Evolutionary conservation across 495 filamentous ascomycete species (phyloP).

Genomic region (Amniculicola lignicola): DNA sequence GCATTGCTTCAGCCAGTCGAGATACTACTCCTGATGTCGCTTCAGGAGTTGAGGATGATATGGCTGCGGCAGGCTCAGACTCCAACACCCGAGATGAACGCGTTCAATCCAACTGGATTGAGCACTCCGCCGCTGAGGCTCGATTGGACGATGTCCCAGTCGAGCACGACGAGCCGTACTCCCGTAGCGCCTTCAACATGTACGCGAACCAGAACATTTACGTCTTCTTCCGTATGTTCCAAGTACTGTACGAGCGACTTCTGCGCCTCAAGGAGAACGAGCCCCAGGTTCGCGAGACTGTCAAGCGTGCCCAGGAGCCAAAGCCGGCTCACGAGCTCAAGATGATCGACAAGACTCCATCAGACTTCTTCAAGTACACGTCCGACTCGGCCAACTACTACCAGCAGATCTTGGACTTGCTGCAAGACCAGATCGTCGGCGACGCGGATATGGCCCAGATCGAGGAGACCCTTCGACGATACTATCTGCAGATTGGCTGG

Average conservation of each 20-base stretch:
- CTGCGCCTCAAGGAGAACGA: constrained; percentile 75
- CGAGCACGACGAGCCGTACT: constrained; percentile 75
- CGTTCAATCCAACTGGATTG: constrained; percentile 56
- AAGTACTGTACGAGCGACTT: constrained; percentile 80
- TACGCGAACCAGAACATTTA: constrained; percentile 87
- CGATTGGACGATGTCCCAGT: constrained; percentile 55
- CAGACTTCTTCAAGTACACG: constrained; percentile 75
- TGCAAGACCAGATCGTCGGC: constrained; percentile 63
- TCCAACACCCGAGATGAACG: constrained; percentile 37
- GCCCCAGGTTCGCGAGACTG: constrained; percentile 65
- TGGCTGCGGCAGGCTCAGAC: constrained; percentile 38
- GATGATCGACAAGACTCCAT: constrained; percentile 70
- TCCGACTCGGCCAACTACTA: constrained; percentile 63
- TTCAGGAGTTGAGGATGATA: constrained; percentile 64
- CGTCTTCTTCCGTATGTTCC: constrained; percentile 89
- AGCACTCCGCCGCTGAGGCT: constrained; percentile 54
- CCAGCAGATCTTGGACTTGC: constrained; percentile 64
- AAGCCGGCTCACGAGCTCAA: constrained; percentile 80
- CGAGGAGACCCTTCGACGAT: constrained; percentile 85
- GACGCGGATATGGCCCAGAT: constrained; percentile 76
- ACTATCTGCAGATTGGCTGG: constrained; percentile 85
- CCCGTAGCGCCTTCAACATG: constrained; percentile 73
- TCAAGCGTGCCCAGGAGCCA: constrained; percentile 60
- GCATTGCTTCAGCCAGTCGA: constrained; percentile 68
- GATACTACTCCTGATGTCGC: constrained; percentile 80